Conservation (phyloP, 495 filamentous ascomycete species). For the Evansstolkia leycettana region DNA sequence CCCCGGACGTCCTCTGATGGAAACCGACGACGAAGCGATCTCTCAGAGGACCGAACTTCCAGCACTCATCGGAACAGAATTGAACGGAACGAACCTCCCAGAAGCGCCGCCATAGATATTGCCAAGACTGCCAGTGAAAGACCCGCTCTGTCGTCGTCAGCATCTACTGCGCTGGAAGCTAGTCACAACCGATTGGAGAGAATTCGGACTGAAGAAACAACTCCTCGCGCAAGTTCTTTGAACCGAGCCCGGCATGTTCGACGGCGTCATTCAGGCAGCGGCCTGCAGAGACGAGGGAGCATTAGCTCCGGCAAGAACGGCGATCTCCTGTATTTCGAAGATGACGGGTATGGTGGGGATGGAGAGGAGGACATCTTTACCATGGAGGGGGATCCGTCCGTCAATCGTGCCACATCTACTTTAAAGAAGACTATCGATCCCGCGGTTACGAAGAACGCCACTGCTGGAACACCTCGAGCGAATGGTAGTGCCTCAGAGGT, state of each 20-base stretch:
- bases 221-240: slow-evolving; percentile 21
- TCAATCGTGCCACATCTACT: slow-evolving; percentile 2
- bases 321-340: slow-evolving; percentile 74
- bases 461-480: too few species aligned
- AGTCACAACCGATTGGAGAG: slow-evolving; percentile 23
- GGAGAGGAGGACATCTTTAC: slow-evolving; percentile 61
- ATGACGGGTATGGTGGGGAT: slow-evolving; percentile 74
- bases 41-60: slow-evolving; percentile 20
- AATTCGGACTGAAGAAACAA: slow-evolving; percentile 16
- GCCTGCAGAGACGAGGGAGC: slow-evolving; percentile 55
- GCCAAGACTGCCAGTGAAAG: slow-evolving; percentile 12
- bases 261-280: slow-evolving; percentile 69
- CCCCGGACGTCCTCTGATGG: slow-evolving; percentile 29
- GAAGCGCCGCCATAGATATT: slow-evolving; percentile 21
- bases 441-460: too few species aligned
- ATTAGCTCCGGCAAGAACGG: slow-evolving; percentile 46
- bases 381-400: slow-evolving; percentile 48
- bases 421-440: too few species aligned
- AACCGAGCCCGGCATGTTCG: slow-evolving; percentile 21
- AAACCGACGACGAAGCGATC: slow-evolving; percentile 17
- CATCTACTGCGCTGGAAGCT: slow-evolving; percentile 28
- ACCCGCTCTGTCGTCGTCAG: slow-evolving; percentile 28
- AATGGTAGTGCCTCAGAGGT: too few species aligned
- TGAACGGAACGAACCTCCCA: slow-evolving; percentile 7
- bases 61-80: slow-evolving; percentile 11